Evolutionary conservation across 352 stramenopile species (phyloP).

Genomic region (Phytophthora citrophthora): DNA sequence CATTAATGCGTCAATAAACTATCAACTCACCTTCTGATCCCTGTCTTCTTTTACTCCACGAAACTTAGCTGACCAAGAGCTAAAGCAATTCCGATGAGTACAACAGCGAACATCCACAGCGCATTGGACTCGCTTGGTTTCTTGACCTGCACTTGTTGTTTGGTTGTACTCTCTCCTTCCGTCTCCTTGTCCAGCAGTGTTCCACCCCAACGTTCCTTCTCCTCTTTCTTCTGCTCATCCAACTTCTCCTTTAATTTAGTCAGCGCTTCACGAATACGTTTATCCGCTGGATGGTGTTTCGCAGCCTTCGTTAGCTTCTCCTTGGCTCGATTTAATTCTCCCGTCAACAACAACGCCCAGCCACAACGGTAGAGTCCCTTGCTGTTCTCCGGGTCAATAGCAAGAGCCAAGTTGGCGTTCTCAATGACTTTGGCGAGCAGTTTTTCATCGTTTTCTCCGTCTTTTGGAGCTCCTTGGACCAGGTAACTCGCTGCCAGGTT

Average conservation of each 20-base stretch:
- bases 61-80: conserved; percentile 44
- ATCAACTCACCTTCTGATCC: not conserved
- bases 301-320: conserved; percentile 73
- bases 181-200: conserved; percentile 46
- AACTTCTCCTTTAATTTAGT: conserved; percentile 57
- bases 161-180: not conserved
- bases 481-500: conserved; percentile 85
- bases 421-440: conserved; percentile 59
- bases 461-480: conserved; percentile 41
- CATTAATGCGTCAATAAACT: conserved; percentile 27
- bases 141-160: conserved; percentile 15
- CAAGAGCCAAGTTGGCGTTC: conserved; percentile 70
- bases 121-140: conserved; percentile 22
- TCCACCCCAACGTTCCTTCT: conserved; percentile 79
- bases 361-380: conserved; percentile 88
- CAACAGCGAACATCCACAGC: conserved; percentile 49
- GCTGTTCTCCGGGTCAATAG: conserved; percentile 77
- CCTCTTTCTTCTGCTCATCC: conserved; percentile 57
- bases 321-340: conserved; percentile 62
- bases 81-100: conserved; percentile 43
- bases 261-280: conserved; percentile 70
- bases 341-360: conserved; percentile 60
- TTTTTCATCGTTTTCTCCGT: conserved; percentile 40
- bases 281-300: conserved; percentile 68
- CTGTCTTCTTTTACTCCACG: conserved; percentile 24